phyloP scores from a whole-genome alignment of 2,329 filamentous ascomycete species.

The Trichoderma koningiopsis region DNA sequence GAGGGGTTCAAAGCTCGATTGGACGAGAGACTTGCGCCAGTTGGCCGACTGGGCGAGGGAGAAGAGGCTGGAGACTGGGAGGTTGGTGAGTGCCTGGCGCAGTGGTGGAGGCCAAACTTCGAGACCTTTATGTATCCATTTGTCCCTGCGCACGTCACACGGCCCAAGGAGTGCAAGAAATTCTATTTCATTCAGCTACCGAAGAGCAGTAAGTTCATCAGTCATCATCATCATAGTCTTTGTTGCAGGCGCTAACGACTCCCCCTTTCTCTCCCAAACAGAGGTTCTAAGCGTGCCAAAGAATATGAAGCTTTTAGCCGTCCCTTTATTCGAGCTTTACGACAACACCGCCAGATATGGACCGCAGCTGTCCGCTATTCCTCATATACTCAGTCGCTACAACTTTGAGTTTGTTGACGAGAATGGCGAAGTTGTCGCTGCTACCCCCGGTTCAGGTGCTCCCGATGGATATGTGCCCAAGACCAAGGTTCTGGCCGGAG shows the following conservation, averaged over 20 bases:
- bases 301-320: constrained; percentile 98
- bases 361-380: constrained; percentile 93
- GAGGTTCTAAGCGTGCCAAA: constrained; percentile 96
- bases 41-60: constrained; percentile 82
- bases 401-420: constrained; percentile 98
- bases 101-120: constrained; percentile 99
- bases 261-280: constrained; percentile 41
- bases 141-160: constrained; percentile 90
- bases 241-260: neutral
- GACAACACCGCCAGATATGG: constrained; percentile 95
- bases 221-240: neutral
- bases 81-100: constrained; percentile 89
- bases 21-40: constrained; percentile 90
- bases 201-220: constrained; percentile 67
- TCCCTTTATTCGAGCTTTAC: constrained; percentile 96
- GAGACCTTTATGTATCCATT: constrained; percentile 99
- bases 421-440: constrained; percentile 80
- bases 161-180: constrained; percentile 99
- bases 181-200: constrained; percentile 96
- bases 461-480: constrained; percentile 62
- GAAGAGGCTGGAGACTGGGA: constrained; percentile 88
- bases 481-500: constrained; percentile 66
- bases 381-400: constrained; percentile 90
- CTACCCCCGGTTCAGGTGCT: constrained; percentile 71
- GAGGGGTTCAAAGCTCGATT: constrained; percentile 92